A percentile compares a stretch with the other conserved stretches of the same genome.
These are phyloP conservation scores for Silene noctiflora DNA, from an alignment of 179 eudicot species.

Conservation along the genomic window DNA sequence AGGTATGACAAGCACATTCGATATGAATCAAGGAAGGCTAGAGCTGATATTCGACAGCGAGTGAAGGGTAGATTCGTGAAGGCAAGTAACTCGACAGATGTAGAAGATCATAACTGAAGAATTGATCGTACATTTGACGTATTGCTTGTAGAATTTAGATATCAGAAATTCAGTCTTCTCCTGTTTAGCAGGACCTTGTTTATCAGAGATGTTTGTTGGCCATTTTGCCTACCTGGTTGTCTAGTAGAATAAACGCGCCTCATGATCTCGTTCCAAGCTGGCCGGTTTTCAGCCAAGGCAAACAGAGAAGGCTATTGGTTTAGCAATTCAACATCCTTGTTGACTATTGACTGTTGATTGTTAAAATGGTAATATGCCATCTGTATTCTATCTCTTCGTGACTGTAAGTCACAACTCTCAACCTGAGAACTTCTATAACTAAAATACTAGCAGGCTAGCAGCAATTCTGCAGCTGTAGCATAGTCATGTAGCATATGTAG, in stretches of 20 bases:
- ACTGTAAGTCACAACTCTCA: background rate
- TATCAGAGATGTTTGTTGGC: background rate
- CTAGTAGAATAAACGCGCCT: background rate
- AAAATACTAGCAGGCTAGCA: too few species aligned
- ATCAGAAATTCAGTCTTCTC: conserved; percentile 7
- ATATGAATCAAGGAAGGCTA: conserved; percentile 44
- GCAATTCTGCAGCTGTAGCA: background rate
- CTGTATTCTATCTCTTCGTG: background rate
- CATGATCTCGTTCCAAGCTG: conserved; percentile 3
- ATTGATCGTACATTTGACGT: background rate
- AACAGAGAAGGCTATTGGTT: background rate
- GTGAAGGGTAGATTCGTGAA: conserved; percentile 33
- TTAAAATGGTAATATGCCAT: background rate
- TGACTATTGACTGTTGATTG: background rate
- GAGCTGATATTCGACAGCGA: conserved; percentile 39
- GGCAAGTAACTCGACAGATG: conserved; percentile 26
- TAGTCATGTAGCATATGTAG: background rate
- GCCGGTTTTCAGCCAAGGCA: background rate
- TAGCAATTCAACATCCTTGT: background rate
- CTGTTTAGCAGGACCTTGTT: background rate
- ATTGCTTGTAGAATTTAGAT: background rate
- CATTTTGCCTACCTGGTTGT: conserved; percentile 4
- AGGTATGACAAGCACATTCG: conserved; percentile 41
- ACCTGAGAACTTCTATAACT: too few species aligned
- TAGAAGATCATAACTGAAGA: conserved; percentile 11